Evolutionary conservation across 2,329 filamentous ascomycete species (phyloP).

Genomic region (Leptographium lundbergii): DNA sequence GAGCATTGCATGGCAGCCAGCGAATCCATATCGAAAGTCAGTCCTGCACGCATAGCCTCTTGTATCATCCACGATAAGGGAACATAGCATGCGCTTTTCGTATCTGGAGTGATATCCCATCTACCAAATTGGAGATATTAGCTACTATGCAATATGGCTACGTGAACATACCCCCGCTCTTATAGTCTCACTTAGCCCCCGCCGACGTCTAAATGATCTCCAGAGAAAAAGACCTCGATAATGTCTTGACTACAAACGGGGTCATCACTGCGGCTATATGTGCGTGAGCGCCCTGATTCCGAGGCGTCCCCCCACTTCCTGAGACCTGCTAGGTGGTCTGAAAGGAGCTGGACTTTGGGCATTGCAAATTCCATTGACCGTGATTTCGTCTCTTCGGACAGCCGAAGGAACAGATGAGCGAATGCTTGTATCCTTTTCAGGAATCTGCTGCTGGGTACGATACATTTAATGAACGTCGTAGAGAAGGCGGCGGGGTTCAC

Average conservation of each 20-base stretch:
- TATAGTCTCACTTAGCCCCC: conserved; percentile 34
- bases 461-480: neutral
- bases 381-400: neutral
- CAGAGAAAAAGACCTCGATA: conserved; percentile 70
- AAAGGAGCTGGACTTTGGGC: too few relatives aligned
- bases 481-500: neutral
- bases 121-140: too few relatives aligned
- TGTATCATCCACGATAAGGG: conserved; percentile 56
- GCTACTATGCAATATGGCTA: too few relatives aligned
- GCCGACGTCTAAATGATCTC: conserved; percentile 67
- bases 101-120: conserved; percentile 45
- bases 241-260: conserved; percentile 56
- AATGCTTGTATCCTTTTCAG: neutral
- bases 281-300: neutral
- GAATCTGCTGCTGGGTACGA: neutral
- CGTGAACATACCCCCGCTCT: too few relatives aligned
- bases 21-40: conserved; percentile 58
- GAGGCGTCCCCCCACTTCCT: too few relatives aligned
- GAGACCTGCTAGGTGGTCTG: too few relatives aligned
- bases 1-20: conserved; percentile 53
- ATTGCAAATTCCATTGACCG: too few relatives aligned
- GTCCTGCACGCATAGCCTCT: conserved; percentile 47
- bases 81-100: conserved; percentile 52
- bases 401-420: too few relatives aligned
- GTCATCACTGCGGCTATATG: conserved; percentile 28